These are phyloP conservation scores for Psilocybe subaeruginosa DNA, from an alignment of 768 basidiomycete species.

Conservation along the genomic window DNA sequence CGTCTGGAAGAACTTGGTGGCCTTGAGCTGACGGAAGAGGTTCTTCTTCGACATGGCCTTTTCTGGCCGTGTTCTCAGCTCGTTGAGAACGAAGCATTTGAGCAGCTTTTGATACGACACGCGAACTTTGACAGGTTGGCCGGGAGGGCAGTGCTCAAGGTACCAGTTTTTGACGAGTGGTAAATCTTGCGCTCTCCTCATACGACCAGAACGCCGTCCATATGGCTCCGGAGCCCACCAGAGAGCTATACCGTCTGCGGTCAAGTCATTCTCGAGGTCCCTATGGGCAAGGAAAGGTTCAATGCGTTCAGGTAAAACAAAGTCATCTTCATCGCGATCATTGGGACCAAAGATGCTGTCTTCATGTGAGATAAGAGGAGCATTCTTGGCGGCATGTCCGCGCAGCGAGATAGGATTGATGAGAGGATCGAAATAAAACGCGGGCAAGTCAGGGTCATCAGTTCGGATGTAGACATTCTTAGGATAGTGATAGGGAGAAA, in stretches of 20 bases:
- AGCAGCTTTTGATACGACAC: conserved; percentile 99
- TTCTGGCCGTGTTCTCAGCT: conserved; percentile 84
- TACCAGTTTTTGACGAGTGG: conserved; percentile 99
- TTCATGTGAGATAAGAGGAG: conserved; percentile 84
- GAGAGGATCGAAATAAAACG: conserved; percentile 98
- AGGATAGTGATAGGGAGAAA: conserved; percentile 89
- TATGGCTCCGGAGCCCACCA: conserved; percentile 99
- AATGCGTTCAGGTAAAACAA: conserved; percentile 78
- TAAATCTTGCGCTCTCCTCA: conserved; percentile 92
- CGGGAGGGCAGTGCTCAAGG: conserved; percentile 95
- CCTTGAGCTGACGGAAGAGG: conserved; percentile 91
- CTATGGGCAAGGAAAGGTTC: conserved; percentile 82
- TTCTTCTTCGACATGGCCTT: conserved; percentile 99
- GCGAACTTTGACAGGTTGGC: conserved; percentile 95
- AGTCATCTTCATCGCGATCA: conserved; percentile 83
- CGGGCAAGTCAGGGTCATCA: conserved; percentile 98
- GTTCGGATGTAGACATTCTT: conserved; percentile 99
- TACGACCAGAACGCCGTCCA: conserved; percentile 87
- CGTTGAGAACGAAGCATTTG: conserved; percentile 95
- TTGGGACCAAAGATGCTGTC: conserved; percentile 92
- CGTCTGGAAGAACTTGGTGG: conserved; percentile 99
- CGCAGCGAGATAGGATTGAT: conserved; percentile 97
- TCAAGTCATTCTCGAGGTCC: conserved; percentile 85
- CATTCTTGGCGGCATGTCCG: conserved; percentile 82
- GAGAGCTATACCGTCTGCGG: conserved; percentile 94